A percentile compares a stretch with the other conserved stretches of the same genome.
phyloP scores from a whole-genome alignment of 768 basidiomycete species.

The Nidula microcarpa region DNA sequence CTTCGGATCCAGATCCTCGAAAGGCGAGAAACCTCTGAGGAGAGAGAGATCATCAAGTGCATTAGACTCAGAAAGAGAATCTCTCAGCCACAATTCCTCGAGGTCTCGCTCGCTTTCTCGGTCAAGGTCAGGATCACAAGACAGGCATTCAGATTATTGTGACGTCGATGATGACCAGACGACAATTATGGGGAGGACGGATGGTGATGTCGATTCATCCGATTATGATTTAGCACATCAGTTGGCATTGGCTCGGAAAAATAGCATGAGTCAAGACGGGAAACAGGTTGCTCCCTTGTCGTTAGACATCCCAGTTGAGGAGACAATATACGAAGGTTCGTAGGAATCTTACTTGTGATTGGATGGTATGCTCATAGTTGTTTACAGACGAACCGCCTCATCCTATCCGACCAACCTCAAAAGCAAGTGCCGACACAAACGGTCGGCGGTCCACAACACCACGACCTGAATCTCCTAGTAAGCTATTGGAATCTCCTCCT shows the following conservation, averaged over 20 bases:
- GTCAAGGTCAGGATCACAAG: slow-evolving; percentile 43
- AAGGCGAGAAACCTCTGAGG: slow-evolving; percentile 42
- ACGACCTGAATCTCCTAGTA: slow-evolving; percentile 39
- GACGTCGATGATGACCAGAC: slow-evolving; percentile 46
- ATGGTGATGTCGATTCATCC: slow-evolving; percentile 55
- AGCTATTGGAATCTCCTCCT: slow-evolving; percentile 27
- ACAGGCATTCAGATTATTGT: slow-evolving; percentile 33
- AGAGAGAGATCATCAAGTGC: slow-evolving; percentile 40
- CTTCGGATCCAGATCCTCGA: slow-evolving; percentile 39
- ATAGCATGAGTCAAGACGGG: slow-evolving; percentile 74
- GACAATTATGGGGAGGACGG: slow-evolving; percentile 29
- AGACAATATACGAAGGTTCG: slow-evolving; percentile 79
- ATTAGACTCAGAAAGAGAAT: slow-evolving; percentile 43
- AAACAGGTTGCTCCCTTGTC: slow-evolving; percentile 33
- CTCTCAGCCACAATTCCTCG: slow-evolving; percentile 35
- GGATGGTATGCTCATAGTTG: slow-evolving; percentile 5
- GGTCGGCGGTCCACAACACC: slow-evolving; percentile 46
- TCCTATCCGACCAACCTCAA: slow-evolving; percentile 51
- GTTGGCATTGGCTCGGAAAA: slow-evolving; percentile 78
- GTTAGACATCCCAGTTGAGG: slow-evolving; percentile 48
- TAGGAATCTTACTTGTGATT: slow-evolving; percentile 1
- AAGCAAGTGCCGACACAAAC: slow-evolving; percentile 40
- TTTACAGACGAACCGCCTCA: slow-evolving; percentile 57
- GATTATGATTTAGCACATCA: slow-evolving; percentile 76
- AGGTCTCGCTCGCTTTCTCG: slow-evolving; percentile 28